Percentiles rank a stretch among this genome's conserved stretches.
phyloP scores from a whole-genome alignment of 2,329 filamentous ascomycete species.

The Rhinocladiella similis region DNA sequence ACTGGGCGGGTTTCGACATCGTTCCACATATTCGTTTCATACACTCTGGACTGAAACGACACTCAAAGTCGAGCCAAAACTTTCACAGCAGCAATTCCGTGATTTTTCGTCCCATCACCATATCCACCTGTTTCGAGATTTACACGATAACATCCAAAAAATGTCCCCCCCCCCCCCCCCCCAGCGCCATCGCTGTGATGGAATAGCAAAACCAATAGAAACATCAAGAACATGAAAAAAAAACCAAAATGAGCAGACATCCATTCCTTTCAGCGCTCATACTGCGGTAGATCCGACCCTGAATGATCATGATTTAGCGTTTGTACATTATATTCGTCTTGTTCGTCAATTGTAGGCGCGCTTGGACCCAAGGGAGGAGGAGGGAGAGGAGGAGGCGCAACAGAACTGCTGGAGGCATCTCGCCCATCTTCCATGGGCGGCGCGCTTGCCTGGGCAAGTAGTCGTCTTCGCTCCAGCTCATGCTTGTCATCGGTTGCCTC shows the following conservation, averaged over 20 bases:
- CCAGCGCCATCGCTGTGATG: conserved; percentile 24
- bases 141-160: background rate
- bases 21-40: no score
- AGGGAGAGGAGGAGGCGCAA: background rate
- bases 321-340: conserved; percentile 52
- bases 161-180: conserved; percentile 7
- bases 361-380: conserved; percentile 36
- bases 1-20: no score
- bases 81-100: no score
- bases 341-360: conserved; percentile 59
- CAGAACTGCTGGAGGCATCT: conserved; percentile 24
- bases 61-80: no score
- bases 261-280: conserved; percentile 39
- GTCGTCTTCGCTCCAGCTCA: conserved; percentile 67
- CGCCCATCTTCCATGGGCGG: conserved; percentile 42
- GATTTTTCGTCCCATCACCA: no score
- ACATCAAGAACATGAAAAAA: background rate
- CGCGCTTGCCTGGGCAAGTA: conserved; percentile 65
- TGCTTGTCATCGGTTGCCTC: conserved; percentile 69
- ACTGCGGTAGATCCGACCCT: conserved; percentile 45
- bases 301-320: conserved; percentile 39
- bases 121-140: no score
- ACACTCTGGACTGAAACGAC: no score
- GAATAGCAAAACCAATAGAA: background rate
- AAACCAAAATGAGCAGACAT: conserved; percentile 4